Percentiles rank a stretch among this genome's conserved stretches.
These are phyloP conservation scores for Dioscorea alata DNA, from an alignment of 106 monocot genomes.

Conservation along the genomic window DNA sequence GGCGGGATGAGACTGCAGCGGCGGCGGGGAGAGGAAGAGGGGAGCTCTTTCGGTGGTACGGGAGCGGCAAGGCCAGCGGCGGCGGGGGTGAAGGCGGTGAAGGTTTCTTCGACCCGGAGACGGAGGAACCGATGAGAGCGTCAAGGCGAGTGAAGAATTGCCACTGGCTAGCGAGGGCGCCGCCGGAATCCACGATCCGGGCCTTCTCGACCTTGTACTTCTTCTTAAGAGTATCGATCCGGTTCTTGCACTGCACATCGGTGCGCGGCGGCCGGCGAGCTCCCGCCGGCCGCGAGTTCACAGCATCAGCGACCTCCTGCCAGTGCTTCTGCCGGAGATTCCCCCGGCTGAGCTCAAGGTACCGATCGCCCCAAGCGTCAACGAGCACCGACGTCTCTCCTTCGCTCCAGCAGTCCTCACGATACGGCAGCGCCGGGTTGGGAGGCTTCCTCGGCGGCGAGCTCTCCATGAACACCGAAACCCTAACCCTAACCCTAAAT, in stretches of 20 bases:
- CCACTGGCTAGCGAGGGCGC: slow-evolving; percentile 41
- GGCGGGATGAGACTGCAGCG: slow-evolving; percentile 16
- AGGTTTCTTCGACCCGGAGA: background rate
- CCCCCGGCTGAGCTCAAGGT: slow-evolving; percentile 75
- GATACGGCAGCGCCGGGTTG: slow-evolving; percentile 72
- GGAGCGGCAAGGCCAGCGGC: slow-evolving; percentile 12
- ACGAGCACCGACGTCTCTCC: slow-evolving; percentile 76
- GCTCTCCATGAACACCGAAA: slow-evolving; percentile 18
- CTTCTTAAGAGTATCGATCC: slow-evolving; percentile 92
- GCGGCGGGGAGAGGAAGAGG: slow-evolving; percentile 18
- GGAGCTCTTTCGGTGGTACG: slow-evolving; percentile 15
- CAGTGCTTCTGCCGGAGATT: slow-evolving; percentile 91
- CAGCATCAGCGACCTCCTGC: slow-evolving; percentile 92
- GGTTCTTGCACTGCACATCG: slow-evolving; percentile 90
- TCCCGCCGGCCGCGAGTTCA: slow-evolving; percentile 54
- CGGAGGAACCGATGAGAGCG: slow-evolving; percentile 36
- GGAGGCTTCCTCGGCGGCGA: slow-evolving; percentile 36
- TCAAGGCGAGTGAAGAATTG: slow-evolving; percentile 63
- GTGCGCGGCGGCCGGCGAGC: slow-evolving; percentile 56
- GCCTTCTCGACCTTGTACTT: slow-evolving; percentile 80
- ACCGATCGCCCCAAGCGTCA: slow-evolving; percentile 85
- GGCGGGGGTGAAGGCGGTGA: slow-evolving; percentile 1
- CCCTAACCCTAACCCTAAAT: background rate
- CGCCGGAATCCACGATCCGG: slow-evolving; percentile 26
- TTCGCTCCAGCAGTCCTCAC: slow-evolving; percentile 97